Evolutionary conservation across 1,139 yeast species (phyloP).

Genomic region (Kodamaea alishanica): DNA sequence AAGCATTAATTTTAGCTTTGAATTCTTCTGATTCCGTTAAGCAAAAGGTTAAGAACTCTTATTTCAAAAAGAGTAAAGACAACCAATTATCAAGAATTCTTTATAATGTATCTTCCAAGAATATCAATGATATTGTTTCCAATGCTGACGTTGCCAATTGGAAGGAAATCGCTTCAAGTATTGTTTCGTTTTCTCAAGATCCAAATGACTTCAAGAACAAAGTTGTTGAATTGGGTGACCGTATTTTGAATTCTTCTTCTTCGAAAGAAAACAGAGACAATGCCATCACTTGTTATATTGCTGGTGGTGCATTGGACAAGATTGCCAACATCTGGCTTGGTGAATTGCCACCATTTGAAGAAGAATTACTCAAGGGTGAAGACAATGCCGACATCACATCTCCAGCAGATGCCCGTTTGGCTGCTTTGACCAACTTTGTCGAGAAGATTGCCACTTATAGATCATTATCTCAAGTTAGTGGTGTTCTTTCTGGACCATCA

Average conservation of each 20-base stretch:
- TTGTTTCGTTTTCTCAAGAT: slow-evolving; percentile 54
- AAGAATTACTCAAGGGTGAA: slow-evolving; percentile 42
- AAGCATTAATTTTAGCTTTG: slow-evolving; percentile 79
- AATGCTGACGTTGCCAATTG: slow-evolving; percentile 78
- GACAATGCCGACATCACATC: slow-evolving; percentile 41
- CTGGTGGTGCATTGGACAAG: slow-evolving; percentile 78
- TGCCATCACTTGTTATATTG: slow-evolving; percentile 76
- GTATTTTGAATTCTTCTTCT: slow-evolving; percentile 25
- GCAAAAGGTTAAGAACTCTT: slow-evolving; percentile 66
- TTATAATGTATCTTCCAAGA: slow-evolving; percentile 57
- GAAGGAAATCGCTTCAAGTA: slow-evolving; percentile 75
- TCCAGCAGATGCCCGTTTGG: slow-evolving; percentile 83
- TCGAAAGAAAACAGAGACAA: slow-evolving; percentile 50
- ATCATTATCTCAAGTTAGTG: slow-evolving; percentile 43
- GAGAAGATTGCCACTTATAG: slow-evolving; percentile 80
- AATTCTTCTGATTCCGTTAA: slow-evolving; percentile 62
- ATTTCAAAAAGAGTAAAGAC: slow-evolving; percentile 58
- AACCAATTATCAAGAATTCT: slow-evolving; percentile 68
- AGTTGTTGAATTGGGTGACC: slow-evolving; percentile 71
- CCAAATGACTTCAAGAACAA: slow-evolving; percentile 49
- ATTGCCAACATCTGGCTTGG: slow-evolving; percentile 79
- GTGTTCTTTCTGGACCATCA: slow-evolving; percentile 43
- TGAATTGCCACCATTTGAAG: slow-evolving; percentile 64
- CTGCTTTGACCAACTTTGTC: slow-evolving; percentile 74
- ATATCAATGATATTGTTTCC: slow-evolving; percentile 69